These are phyloP conservation scores for Cicer chorassanicum DNA, from an alignment of 306 rosid species.

Conservation along the genomic window DNA sequence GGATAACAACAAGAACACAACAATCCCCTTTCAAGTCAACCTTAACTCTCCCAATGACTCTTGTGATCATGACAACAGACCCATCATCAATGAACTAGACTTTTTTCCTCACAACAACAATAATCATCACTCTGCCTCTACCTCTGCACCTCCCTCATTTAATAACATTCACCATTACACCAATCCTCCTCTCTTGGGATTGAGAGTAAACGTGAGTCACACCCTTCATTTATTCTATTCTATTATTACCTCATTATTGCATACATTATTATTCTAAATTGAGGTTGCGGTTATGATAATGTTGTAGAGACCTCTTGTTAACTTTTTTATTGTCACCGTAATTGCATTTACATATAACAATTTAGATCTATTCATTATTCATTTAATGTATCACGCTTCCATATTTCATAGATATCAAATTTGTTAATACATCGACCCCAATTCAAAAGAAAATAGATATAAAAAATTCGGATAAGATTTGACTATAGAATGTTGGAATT, in stretches of 20 bases:
- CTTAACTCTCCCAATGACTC: constrained; percentile 50
- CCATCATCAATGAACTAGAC: constrained; percentile 67
- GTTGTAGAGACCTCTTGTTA: not conserved
- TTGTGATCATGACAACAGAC: constrained; percentile 39
- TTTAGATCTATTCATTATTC: not conserved
- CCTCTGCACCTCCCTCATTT: constrained; percentile 24
- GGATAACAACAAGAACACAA: constrained; percentile 46
- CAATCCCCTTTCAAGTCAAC: constrained; percentile 68
- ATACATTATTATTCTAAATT: not conserved
- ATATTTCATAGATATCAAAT: not conserved
- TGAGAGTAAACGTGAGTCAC: constrained; percentile 67
- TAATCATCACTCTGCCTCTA: constrained; percentile 12
- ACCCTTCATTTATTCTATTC: not conserved
- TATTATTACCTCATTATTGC: not conserved
- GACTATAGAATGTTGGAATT: no score
- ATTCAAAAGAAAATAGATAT: no score
- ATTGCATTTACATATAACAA: not conserved
- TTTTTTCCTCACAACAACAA: constrained; percentile 58
- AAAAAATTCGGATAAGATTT: no score
- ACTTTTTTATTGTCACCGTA: not conserved
- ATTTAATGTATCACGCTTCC: not conserved
- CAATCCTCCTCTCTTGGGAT: constrained; percentile 40
- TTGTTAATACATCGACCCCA: no score
- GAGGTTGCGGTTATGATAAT: not conserved
- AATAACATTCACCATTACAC: constrained; percentile 29